Evolutionary conservation across 176 grass and related monocot species (phyloP), one percentile per base, ranked within the genome.

Genomic region (Oryza glumipatula): DNA sequence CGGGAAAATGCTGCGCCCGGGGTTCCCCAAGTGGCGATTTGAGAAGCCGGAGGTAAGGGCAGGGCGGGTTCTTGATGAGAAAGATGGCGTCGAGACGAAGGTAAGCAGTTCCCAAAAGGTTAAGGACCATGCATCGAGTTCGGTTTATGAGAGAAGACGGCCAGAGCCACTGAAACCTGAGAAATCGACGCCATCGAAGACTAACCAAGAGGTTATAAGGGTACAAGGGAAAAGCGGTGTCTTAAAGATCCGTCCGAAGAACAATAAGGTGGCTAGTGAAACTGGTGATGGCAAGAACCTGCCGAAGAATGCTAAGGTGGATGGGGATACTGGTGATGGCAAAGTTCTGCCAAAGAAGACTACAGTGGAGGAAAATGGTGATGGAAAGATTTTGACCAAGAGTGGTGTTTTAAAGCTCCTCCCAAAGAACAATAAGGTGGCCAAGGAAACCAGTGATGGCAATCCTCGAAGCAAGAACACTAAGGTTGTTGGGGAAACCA

Each of bases 21-120:
- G 90, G 52, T 73, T 90, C 70, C 88, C 86, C 1, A 72, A 70
- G 39, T 84, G 79, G 86, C 83, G 86, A 19, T 76, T 91, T 8
- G 86, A 96, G 82, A 94, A 80, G 82, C 77, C 79, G 0, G 90
- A 94, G 70, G 73, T 94, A 21, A 85, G 93, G 70, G 85, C 74
- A 46, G 88, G 86, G 22, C 71, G 86, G 56, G 67, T 92, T 80
- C 72, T 88, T 32, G 79, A 87, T 83, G 88, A 64, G 9, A 75
- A 85, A 75, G 51, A 3, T 32, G 41, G 49, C 49, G 69, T 36
- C 14, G 79, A 78, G 69, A 63, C 72, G 9, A 90, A 86, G 68
- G 38, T 26, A 68, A 82, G 56, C 74, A 48, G 60, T 60, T 36
- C 36, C 6, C 82, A 68, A 74, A 91, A 77, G 76, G 61, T 78